phyloP scores from a whole-genome alignment of 805 yeast species.

The Sungouiozyma ichnusensis region DNA sequence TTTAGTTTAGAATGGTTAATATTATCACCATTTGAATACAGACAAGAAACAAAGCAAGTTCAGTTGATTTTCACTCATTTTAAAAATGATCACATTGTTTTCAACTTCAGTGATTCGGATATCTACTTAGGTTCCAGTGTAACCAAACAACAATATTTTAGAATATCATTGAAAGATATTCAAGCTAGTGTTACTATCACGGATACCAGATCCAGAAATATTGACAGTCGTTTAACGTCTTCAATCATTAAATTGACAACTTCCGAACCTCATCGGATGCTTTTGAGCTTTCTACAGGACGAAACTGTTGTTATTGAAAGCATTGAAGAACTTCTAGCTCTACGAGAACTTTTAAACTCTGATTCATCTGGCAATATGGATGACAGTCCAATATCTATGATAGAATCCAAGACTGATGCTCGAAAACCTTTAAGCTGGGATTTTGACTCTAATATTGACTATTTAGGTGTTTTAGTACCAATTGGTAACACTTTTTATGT shows the following conservation, averaged over 20 bases:
- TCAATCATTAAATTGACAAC: constrained; percentile 20
- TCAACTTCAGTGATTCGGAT: constrained; percentile 19
- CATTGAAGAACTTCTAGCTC: constrained; percentile 7
- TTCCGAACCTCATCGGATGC: constrained; percentile 21
- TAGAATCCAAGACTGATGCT: neutral
- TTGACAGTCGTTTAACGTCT: constrained; percentile 8
- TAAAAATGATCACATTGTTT: constrained; percentile 9
- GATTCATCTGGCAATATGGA: neutral
- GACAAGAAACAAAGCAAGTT: constrained; percentile 17
- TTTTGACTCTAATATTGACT: constrained; percentile 15
- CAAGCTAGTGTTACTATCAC: constrained; percentile 7
- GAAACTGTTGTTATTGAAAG: constrained; percentile 17
- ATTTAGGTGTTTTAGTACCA: constrained; percentile 24
- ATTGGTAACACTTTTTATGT: constrained; percentile 21
- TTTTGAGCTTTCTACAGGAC: constrained; percentile 19
- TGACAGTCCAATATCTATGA: neutral
- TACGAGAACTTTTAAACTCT: constrained; percentile 6
- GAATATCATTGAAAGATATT: constrained; percentile 18
- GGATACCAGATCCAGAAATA: neutral
- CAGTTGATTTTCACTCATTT: constrained; percentile 12
- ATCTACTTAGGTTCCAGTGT: constrained; percentile 17
- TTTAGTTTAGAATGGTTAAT: constrained; percentile 20
- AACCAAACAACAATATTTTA: constrained; percentile 20
- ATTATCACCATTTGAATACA: constrained; percentile 15
- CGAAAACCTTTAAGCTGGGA: constrained; percentile 8